A percentile compares a stretch with the other conserved stretches of the same genome.
Evolutionary conservation across 106 monocot genomes (phyloP).

Genomic region (Phalaenopsis aphrodite): DNA sequence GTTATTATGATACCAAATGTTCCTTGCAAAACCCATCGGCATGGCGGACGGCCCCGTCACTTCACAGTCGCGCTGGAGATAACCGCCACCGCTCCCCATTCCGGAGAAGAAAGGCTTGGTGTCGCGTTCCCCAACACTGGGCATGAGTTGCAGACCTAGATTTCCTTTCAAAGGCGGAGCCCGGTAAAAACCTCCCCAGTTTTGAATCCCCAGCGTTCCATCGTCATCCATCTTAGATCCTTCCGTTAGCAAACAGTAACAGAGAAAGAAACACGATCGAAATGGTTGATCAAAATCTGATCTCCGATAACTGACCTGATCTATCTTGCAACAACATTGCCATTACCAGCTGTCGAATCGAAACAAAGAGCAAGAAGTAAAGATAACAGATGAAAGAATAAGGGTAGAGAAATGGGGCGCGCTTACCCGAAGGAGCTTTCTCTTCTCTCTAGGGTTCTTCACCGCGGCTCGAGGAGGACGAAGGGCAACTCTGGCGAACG

Average conservation of each 20-base stretch:
- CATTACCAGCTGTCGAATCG: neutral
- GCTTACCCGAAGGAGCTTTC: neutral
- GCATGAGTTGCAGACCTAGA: slow-evolving; percentile 76
- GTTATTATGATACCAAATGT: slow-evolving; percentile 29
- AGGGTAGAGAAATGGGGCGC: neutral
- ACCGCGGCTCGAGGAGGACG: neutral
- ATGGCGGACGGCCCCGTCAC: slow-evolving; percentile 17
- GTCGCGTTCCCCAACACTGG: slow-evolving; percentile 41
- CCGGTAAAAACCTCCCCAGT: slow-evolving; percentile 54
- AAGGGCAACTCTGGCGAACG: no score
- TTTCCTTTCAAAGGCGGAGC: slow-evolving; percentile 36
- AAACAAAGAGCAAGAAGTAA: neutral
- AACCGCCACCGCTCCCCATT: slow-evolving; percentile 6
- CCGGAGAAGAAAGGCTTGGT: slow-evolving; percentile 41
- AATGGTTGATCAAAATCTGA: neutral
- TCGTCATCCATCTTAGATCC: slow-evolving; percentile 50
- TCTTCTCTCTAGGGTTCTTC: slow-evolving; percentile 45
- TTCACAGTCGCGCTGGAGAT: slow-evolving; percentile 24
- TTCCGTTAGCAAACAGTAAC: neutral
- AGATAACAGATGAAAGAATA: neutral
- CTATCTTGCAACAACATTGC: neutral
- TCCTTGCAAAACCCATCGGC: slow-evolving; percentile 34
- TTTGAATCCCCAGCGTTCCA: slow-evolving; percentile 41
- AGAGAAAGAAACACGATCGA: neutral
- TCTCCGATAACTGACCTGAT: neutral